A percentile compares a stretch with the other conserved stretches of the same genome.
phyloP scores from a whole-genome alignment of 2,329 filamentous ascomycete species.

The Cordyceps cicadae region DNA sequence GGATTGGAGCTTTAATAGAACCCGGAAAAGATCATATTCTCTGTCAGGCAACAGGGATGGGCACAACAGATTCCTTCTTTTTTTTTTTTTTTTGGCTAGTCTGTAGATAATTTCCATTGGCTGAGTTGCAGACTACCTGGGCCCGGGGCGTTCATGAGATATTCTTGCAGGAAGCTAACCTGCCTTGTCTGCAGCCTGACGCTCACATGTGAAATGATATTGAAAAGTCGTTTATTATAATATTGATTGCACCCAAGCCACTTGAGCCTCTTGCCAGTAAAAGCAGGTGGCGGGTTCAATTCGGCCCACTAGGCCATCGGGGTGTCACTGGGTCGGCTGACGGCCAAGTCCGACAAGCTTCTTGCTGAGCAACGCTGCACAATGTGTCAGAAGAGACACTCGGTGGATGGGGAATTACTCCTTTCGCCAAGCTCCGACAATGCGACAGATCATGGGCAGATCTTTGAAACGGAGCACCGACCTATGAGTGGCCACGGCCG shows the following conservation, averaged over 20 bases:
- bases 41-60: background rate
- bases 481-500: background rate
- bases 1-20: background rate
- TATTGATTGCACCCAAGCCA: background rate
- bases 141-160: background rate
- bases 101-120: background rate
- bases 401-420: background rate
- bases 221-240: background rate
- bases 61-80: background rate
- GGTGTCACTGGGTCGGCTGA: background rate
- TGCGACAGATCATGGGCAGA: background rate
- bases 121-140: background rate
- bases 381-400: background rate
- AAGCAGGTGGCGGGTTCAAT: background rate
- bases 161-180: background rate
- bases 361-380: background rate
- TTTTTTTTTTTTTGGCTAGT: background rate
- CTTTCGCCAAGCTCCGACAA: background rate
- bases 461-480: background rate
- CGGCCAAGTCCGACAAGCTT: slow-evolving; percentile 10
- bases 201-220: background rate
- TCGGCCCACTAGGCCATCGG: background rate
- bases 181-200: background rate
- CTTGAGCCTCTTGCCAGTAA: background rate
- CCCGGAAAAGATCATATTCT: background rate